These are phyloP conservation scores for Cucumis hystrix DNA, from an alignment of 306 rosid genomes.

Conservation along the genomic window DNA sequence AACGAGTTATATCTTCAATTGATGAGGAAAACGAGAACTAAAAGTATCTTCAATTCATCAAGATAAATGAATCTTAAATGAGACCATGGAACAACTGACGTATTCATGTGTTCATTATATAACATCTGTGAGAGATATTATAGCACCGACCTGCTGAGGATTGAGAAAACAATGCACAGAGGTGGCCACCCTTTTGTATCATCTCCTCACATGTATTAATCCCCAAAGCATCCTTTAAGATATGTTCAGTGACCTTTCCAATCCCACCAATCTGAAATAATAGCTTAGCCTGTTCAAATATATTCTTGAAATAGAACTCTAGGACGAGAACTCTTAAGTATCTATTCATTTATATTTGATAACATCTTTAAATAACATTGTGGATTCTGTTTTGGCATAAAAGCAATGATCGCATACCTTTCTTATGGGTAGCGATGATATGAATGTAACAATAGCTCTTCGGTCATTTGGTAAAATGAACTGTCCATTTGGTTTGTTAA, in stretches of 20 bases:
- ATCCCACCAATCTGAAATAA: conserved; percentile 87
- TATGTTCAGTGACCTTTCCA: conserved; percentile 84
- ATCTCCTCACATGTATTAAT: conserved; percentile 78
- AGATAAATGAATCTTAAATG: neutral
- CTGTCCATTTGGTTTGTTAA: conserved; percentile 97
- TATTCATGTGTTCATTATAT: neutral
- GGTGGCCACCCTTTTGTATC: conserved; percentile 52
- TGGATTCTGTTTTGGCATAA: neutral
- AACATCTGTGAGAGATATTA: neutral
- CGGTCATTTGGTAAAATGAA: conserved; percentile 68
- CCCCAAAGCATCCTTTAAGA: conserved; percentile 67
- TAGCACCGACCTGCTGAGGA: conserved; percentile 60
- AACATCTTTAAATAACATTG: neutral
- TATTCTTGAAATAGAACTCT: conserved; percentile 5
- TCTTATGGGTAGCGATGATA: conserved; percentile 88
- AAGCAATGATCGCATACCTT: conserved; percentile 39
- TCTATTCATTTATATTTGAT: neutral
- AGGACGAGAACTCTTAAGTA: conserved; percentile 2
- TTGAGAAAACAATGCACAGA: conserved; percentile 71
- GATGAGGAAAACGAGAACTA: neutral
- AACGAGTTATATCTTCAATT: neutral
- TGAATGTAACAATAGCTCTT: conserved; percentile 67
- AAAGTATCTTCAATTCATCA: neutral
- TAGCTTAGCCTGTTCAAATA: conserved; percentile 2
- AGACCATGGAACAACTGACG: neutral